Percentiles rank a stretch among this genome's conserved stretches.
These are phyloP conservation scores for Halteria grandinella DNA, from an alignment of 73 alveolate species.

Conservation along the genomic window DNA sequence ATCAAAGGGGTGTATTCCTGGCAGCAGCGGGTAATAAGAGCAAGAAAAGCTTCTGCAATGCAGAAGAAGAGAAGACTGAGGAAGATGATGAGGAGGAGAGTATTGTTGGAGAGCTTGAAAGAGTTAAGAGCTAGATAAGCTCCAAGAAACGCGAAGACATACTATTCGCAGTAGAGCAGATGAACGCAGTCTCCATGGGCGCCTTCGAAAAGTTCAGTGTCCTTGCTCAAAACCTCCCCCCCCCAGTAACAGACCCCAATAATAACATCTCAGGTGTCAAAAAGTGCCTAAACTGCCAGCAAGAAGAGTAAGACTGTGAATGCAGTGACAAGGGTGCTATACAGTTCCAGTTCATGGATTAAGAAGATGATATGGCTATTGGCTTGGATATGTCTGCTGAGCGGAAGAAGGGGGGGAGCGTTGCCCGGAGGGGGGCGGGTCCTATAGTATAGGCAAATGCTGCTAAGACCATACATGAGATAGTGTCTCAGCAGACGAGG, in stretches of 20 bases:
- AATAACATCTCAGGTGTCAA: not conserved
- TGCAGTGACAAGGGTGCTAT: no score
- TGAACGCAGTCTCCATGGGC: not conserved
- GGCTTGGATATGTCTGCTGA: not conserved
- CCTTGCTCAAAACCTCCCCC: no score
- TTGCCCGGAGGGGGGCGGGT: not conserved
- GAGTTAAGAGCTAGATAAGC: not conserved
- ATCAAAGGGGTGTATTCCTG: no score
- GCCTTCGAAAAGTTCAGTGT: not conserved
- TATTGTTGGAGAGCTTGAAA: conserved; percentile 32
- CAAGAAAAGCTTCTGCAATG: no score
- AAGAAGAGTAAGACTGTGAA: not conserved
- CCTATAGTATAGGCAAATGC: conserved; percentile 11
- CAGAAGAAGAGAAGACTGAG: conserved; percentile 24
- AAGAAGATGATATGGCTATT: conserved; percentile 19
- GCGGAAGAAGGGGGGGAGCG: no score
- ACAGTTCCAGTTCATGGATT: not conserved
- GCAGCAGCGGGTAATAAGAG: no score
- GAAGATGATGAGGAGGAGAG: not conserved
- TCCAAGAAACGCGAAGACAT: conserved; percentile 19
- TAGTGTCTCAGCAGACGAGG: conserved; percentile 6
- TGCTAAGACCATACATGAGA: conserved; percentile 29
- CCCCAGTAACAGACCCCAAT: no score
- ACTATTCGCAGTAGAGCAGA: conserved; percentile 20
- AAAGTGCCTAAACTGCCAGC: not conserved